Base-by-base conservation (phyloP, 495 filamentous ascomycete genomes). In the Cercophora newfieldiana region DNA sequence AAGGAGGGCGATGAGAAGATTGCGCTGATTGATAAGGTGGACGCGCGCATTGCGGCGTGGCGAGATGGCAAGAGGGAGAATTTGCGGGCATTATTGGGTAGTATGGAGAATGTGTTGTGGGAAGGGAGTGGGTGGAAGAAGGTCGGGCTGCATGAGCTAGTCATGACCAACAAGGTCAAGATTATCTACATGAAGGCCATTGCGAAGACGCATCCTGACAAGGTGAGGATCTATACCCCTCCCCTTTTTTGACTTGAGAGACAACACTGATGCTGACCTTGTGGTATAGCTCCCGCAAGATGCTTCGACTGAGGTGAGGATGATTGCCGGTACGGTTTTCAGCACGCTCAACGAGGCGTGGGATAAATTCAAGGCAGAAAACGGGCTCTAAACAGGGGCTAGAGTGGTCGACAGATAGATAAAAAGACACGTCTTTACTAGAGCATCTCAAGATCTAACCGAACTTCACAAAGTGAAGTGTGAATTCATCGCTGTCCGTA, bases 141-240 rank as follows among this genome's bases (percentile, higher is more conserved):
- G 83, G 88, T 98, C 19, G 91, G 91, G 26, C 89, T 99, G 88
- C 87, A 91, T 57, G 94, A 99, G 76, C 74, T 99, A 69, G 88
- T 99, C 44, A 80, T 96, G 81, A 88, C 93, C 49, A 89, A 88
- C 55, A 96, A 91, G 83, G 95, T 97, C 57, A 99, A 99, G 87
- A 87, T 98, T 61, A 85, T 91, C 63, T 99, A 99, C 72, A 98
- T 99, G 95, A 97, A 96, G 86, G 95, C 92, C 5, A 97, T 99
- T 87, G 90, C 88, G 6, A 98, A 97, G 85, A 93, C 95, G 68
- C 95, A 99, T 83, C 95, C 95, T 66, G 95, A 99, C 75, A 99
- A 99, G 89, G 95, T 97, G 81, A 75, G 87, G 80, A 67, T n/a
- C n/a, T n/a, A n/a, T n/a, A n/a, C n/a, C n/a, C n/a, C n/a, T n/a